Base-by-base conservation (phyloP, 1,284 basidiomycete genomes). In the Wolfiporia cocos region DNA sequence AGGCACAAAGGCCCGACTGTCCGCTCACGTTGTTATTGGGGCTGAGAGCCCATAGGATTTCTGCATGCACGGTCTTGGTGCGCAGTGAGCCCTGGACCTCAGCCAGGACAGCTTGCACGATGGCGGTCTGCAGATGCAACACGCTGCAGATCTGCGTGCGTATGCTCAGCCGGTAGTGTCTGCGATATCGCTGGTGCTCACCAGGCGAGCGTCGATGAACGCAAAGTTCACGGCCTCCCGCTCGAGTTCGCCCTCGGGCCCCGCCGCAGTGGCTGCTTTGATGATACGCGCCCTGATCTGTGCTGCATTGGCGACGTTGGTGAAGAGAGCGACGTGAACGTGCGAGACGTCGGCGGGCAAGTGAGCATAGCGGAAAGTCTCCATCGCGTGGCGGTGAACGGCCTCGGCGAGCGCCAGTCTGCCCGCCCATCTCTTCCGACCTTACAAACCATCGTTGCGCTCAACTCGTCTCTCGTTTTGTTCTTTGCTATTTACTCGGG, bases 51-150 rank as follows among this genome's bases (percentile, higher is more conserved):
- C 86, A 91, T 10, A 96, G 69, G 39, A 96, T 74, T 61, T 96
- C 92, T 0, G 88, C 91, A 58, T 95, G 89, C 0, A 90, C 67
- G 0, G 86, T 86, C 62, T 82, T 86, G 2, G 89, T 91, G 35
- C 81, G 71, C 44, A 92, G 64, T 0, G 65, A 51, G 15, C 65
- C 66, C 33, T 80, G 73, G 2, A 73, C 62, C n/a, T 76, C 71
- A 0, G 87, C 77, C 10, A 94, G 66, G 5, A 91, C 68, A 0
- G 92, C 86, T 51, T 92, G 86, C 40, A 84, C 74, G 7, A 92
- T 72, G 0, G 88, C 92, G 0, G 86, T 91, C 55, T 86, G 77
- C 5, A 95, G 67, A 58, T 94, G 91, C 39, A 81, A 53, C 11
- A 67, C 56, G 47, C 87, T 90, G 0, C 83, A 83, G 31, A 92